phyloP scores from a whole-genome alignment of 257 asterid species.

The Solanum microdontum region DNA sequence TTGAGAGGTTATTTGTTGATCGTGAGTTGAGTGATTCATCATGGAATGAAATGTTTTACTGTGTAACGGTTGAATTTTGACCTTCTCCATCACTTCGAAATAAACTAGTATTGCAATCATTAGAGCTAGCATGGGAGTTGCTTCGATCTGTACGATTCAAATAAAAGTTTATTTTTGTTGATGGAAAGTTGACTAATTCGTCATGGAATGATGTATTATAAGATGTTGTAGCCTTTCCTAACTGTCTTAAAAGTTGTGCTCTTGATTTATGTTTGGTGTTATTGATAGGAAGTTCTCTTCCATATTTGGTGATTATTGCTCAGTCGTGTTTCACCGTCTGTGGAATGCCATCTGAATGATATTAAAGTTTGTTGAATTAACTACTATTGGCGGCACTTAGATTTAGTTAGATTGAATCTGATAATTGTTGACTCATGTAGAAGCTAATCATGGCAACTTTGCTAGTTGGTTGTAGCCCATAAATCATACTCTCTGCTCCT shows the following conservation, averaged over 20 bases:
- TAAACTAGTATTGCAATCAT: neutral
- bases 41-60: neutral
- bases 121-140: neutral
- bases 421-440: neutral
- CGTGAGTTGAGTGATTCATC: neutral
- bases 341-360: neutral
- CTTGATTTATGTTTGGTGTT: neutral
- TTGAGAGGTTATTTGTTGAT: neutral
- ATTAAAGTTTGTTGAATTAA: neutral
- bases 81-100: neutral
- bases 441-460: neutral
- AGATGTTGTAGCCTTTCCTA: neutral
- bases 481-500: neutral
- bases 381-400: neutral
- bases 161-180: neutral
- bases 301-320: neutral
- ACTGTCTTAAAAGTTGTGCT: neutral
- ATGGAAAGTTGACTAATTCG: neutral
- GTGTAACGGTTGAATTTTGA: neutral
- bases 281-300: neutral
- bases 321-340: neutral
- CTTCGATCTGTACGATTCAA: neutral
- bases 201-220: neutral
- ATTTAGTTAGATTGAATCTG: neutral
- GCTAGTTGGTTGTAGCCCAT: neutral